Evolutionary conservation across 75 land plant genomes (phyloP).

Genomic region (Gnetum montanum): DNA sequence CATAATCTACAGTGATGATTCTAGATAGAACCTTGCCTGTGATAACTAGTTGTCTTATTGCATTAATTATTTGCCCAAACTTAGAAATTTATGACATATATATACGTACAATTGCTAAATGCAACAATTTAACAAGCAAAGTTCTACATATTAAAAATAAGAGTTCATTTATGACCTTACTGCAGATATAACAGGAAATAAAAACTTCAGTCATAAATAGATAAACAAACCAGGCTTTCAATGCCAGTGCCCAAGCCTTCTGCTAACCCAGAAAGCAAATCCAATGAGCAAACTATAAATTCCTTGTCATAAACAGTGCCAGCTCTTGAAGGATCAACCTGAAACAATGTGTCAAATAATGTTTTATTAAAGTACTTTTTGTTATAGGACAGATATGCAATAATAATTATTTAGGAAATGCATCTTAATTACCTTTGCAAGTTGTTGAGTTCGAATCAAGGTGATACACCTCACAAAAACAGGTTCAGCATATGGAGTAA

Average conservation of each 20-base stretch:
- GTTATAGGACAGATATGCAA: no score
- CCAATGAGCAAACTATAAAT: constrained; percentile 88
- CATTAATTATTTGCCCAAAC: no score
- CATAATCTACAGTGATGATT: no score
- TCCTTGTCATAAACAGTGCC: constrained; percentile 91
- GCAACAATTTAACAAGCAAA: no score
- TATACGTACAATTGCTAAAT: no score
- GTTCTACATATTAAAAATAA: no score
- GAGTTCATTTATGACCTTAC: no score
- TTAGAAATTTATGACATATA: no score
- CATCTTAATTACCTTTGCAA: constrained; percentile 69
- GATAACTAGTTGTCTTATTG: no score
- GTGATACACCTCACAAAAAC: constrained; percentile 88
- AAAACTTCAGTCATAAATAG: no score
- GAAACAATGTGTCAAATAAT: constrained; percentile 8
- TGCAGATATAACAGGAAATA: no score
- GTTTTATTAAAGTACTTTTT: background rate
- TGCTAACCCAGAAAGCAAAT: constrained; percentile 89
- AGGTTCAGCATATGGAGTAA: constrained; percentile 90
- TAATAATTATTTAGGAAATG: background rate
- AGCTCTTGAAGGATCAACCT: constrained; percentile 82
- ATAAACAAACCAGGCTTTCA: constrained; percentile 76
- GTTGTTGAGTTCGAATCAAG: constrained; percentile 70
- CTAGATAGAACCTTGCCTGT: no score
- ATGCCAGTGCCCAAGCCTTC: constrained; percentile 97